Conservation (phyloP, 305 asterid species). For the Striga hermonthica region DNA sequence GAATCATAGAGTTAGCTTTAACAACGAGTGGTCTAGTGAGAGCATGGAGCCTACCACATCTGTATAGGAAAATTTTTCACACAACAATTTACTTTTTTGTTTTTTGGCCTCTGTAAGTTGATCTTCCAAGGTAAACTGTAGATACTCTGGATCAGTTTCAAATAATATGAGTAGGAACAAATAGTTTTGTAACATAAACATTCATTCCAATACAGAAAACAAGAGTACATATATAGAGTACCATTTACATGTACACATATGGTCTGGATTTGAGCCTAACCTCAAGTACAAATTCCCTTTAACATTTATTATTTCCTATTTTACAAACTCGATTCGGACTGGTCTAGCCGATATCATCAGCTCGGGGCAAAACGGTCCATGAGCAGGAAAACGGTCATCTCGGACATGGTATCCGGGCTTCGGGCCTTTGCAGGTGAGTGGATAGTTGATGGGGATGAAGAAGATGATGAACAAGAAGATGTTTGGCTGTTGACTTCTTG, state of each 20-base stretch:
- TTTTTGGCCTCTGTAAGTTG: too few relatives aligned
- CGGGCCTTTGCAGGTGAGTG: slow-evolving; percentile 31
- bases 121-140: too few relatives aligned
- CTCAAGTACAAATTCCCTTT: too few relatives aligned
- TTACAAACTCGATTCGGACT: too few relatives aligned
- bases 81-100: background rate
- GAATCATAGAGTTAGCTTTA: slow-evolving; percentile 29
- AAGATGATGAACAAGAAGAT: background rate
- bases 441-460: slow-evolving; percentile 23
- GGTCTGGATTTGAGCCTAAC: too few relatives aligned
- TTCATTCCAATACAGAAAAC: too few relatives aligned
- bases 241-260: too few relatives aligned
- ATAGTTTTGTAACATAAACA: too few relatives aligned
- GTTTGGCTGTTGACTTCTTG: background rate
- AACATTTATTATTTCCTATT: too few relatives aligned
- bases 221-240: too few relatives aligned
- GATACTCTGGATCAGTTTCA: too few relatives aligned
- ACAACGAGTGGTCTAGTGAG: slow-evolving; percentile 52
- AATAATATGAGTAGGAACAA: too few relatives aligned
- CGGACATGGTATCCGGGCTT: slow-evolving; percentile 43
- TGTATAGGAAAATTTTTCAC: slow-evolving; percentile 19
- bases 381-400: slow-evolving; percentile 47
- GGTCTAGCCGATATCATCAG: slow-evolving; percentile 29
- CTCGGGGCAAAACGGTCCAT: slow-evolving; percentile 68
- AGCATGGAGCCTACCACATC: slow-evolving; percentile 63